These are phyloP conservation scores for Plasmodium blacklocki DNA, from an alignment of 169 alveolate species.

Conservation along the genomic window DNA sequence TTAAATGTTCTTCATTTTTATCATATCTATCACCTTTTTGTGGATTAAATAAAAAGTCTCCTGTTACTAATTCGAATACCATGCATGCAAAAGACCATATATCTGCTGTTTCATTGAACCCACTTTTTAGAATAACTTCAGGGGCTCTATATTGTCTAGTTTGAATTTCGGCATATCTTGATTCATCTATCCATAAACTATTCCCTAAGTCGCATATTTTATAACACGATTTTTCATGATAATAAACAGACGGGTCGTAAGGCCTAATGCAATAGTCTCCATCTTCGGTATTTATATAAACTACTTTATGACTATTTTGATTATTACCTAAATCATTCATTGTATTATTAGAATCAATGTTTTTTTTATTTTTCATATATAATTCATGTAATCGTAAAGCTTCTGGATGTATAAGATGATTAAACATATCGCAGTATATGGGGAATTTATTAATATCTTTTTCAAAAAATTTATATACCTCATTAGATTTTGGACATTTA, in stretches of 20 bases:
- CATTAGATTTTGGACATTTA: no score
- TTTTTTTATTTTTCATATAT: slow-evolving; percentile 35
- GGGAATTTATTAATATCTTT: slow-evolving; percentile 60
- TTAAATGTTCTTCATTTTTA: slow-evolving; percentile 81
- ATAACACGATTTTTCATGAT: slow-evolving; percentile 85
- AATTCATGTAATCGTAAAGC: slow-evolving; percentile 41
- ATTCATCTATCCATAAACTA: slow-evolving; percentile 98
- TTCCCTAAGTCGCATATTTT: slow-evolving; percentile 98
- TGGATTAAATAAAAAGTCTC: slow-evolving; percentile 98
- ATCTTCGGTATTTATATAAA: slow-evolving; percentile 78
- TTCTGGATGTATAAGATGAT: slow-evolving; percentile 58
- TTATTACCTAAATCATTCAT: slow-evolving; percentile 28
- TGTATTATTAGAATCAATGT: slow-evolving; percentile 1
- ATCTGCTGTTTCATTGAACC: slow-evolving; percentile 97
- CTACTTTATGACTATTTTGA: slow-evolving; percentile 39
- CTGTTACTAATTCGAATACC: slow-evolving; percentile 98
- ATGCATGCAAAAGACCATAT: slow-evolving; percentile 99
- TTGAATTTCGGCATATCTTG: slow-evolving; percentile 96
- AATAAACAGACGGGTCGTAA: slow-evolving; percentile 79
- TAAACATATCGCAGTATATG: slow-evolving; percentile 61
- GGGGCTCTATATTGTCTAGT: slow-evolving; percentile 99
- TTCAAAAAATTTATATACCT: background rate
- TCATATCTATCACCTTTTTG: slow-evolving; percentile 88
- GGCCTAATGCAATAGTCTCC: slow-evolving; percentile 83
- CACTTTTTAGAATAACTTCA: slow-evolving; percentile 96